These are phyloP conservation scores for Suhomyces anneliseae DNA, from an alignment of 1,139 yeast genomes.

Conservation along the genomic window DNA sequence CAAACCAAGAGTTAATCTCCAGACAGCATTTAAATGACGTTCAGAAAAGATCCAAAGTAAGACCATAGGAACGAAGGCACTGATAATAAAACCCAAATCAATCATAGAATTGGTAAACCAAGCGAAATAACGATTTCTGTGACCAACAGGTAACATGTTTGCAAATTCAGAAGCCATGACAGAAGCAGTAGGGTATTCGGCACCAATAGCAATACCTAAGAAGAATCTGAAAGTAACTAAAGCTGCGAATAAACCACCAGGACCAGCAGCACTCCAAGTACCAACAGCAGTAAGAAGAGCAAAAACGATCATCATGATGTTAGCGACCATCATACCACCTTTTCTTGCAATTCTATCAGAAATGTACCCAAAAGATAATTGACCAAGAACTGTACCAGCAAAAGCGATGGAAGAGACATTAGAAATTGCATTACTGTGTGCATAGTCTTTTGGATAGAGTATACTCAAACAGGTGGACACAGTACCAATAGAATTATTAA, in stretches of 20 bases:
- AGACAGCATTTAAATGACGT: slow-evolving; percentile 72
- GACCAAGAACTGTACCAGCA: slow-evolving; percentile 52
- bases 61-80: slow-evolving; percentile 85
- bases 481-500: slow-evolving; percentile 52
- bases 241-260: slow-evolving; percentile 74
- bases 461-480: slow-evolving; percentile 38
- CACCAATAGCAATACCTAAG: slow-evolving; percentile 82
- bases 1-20: slow-evolving; percentile 90
- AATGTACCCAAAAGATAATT: slow-evolving; percentile 44
- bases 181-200: slow-evolving; percentile 92
- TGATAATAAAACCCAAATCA: slow-evolving; percentile 80
- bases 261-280: slow-evolving; percentile 68
- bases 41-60: slow-evolving; percentile 77
- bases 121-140: slow-evolving; percentile 83
- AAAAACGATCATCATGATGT: slow-evolving; percentile 44
- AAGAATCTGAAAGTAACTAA: slow-evolving; percentile 83
- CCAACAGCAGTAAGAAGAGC: slow-evolving; percentile 69
- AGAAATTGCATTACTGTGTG: slow-evolving; percentile 37
- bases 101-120: slow-evolving; percentile 91
- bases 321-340: slow-evolving; percentile 48
- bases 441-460: slow-evolving; percentile 33
- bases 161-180: slow-evolving; percentile 95
- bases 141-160: slow-evolving; percentile 71
- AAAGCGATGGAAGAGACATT: slow-evolving; percentile 50
- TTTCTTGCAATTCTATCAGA: slow-evolving; percentile 50